Base-by-base conservation (phyloP, 1,284 basidiomycete species). In the Afroboletus lepidellus region DNA sequence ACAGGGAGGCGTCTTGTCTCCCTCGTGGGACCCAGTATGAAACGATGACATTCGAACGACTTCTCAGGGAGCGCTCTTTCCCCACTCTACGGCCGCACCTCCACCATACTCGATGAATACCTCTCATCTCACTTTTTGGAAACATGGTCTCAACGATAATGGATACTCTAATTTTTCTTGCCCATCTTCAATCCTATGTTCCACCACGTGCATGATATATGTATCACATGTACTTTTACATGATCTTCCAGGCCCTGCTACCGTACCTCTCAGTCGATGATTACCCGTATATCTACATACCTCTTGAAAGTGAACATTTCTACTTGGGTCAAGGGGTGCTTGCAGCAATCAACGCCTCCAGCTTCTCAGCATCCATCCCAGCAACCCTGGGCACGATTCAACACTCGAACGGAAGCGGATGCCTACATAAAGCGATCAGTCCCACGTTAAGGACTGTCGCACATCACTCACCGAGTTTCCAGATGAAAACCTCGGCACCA, bases 351-450 rank as follows among this genome's bases (percentile, higher is more conserved):
- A 62, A 1, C 29, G 41, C 29, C 2, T 62, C 54, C 39, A 60
- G 11, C 12, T 38, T 43, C 36, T 34, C 32, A 5, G 37, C 11
- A 8, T 53, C 27, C 45, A 60, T 54, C 6, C 24, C 54, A 3
- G 41, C 12, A 24, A 23, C 29, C 45, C 60, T 57, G 1, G 60
- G 60, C 9, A 59, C 21, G 21, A 51, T 60, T 18, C 57, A 16
- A 15, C 8, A 50, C 13, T 20, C 5, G 13, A 60, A 62, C 7
- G 60, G 50, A 8, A 50, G 42, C 1, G 53, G 54, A 15, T 38
- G 47, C 9, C 58, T 61, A 39, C 2, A 4, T 16, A 5, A 41
- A 25, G 8, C 15, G 11, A 41, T 25, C 24, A 41, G 5, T 8
- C 23, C 23, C 15, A 25, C 18, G 18, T 21, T 9, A 8, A 4